Evolutionary conservation across 495 filamentous ascomycete genomes (phyloP), one percentile per base, ranked within the genome.

Genomic region (Tuber brumale): DNA sequence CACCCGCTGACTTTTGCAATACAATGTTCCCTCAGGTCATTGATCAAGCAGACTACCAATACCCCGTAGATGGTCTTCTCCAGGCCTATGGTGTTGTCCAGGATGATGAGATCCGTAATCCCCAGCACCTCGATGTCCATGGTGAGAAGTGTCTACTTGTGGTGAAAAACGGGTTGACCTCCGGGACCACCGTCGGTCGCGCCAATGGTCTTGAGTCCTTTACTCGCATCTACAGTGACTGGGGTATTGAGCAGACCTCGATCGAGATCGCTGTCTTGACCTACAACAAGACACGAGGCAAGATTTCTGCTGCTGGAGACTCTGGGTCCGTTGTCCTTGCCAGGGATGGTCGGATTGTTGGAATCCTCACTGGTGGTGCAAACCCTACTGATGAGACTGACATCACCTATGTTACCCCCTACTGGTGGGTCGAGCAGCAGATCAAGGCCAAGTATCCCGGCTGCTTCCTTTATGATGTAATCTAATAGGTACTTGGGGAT

Each of bases 171-270:
- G 70, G 71, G 66, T 74, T 72, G 37, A 35, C 74, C 42, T 75
- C 73, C n/a, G 74, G 74, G 19, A 75, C 70, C 0, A 75, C 74
- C 4, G 48, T 75, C 16, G 74, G 74, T 74, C 71, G 74, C 2
- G n/a, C 5, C 46, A 75, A 72, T 43, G 74, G 74, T 74, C 74
- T 75, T 9, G 74, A 75, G 74, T 75, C 74, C 61, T 71, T 37
- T 7, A 71, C 70, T 27, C 27, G 70, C n/a, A 37, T 23, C 27
- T 37, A 21, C 27, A 10, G 0, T 37, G 27, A n/a, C 27, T 23
- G 6, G 0, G 42, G 23, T 3, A 71, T 37, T 14, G 10, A 71
- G 73, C n/a, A 75, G 1, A 75, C 74, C 21, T 75, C 74, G 37
- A 42, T 73, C 69, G 23, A 51, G 48, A 51, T 51, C 1, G 21